Percentiles rank a stretch among this genome's conserved stretches.
phyloP scores from a whole-genome alignment of 192 early-diverging fungal genomes.

The Radiomyces spectabilis region DNA sequence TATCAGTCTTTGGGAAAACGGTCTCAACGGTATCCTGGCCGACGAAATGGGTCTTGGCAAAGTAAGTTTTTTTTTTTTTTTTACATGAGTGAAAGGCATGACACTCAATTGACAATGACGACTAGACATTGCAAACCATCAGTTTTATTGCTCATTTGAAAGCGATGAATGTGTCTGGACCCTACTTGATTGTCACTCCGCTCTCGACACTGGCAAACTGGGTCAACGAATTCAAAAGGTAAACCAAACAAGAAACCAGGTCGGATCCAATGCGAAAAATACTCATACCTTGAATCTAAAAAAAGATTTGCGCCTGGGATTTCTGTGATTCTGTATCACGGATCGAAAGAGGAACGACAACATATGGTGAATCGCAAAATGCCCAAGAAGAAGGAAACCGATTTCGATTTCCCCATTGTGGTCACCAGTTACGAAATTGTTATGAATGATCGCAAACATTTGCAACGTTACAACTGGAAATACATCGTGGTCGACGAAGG shows the following conservation, averaged over 20 bases:
- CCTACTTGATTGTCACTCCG: conserved; percentile 85
- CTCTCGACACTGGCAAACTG: conserved; percentile 89
- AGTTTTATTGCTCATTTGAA: conserved; percentile 78
- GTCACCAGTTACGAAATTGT: conserved; percentile 88
- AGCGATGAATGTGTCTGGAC: conserved; percentile 74
- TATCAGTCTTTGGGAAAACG: conserved; percentile 90
- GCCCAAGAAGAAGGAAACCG: conserved; percentile 43
- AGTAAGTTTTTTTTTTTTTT: conserved; percentile 17
- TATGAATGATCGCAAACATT: conserved; percentile 69
- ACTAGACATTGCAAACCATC: conserved; percentile 94
- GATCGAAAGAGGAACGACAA: conserved; percentile 59
- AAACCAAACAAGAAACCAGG: neutral
- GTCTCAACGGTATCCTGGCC: conserved; percentile 91
- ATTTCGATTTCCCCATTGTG: conserved; percentile 66
- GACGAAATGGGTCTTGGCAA: conserved; percentile 96
- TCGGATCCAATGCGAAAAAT: too few species aligned
- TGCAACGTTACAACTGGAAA: conserved; percentile 66
- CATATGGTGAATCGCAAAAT: conserved; percentile 61
- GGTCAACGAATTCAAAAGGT: conserved; percentile 84
- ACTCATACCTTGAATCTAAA: too few species aligned
- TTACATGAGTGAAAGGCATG: too few species aligned
- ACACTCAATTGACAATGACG: too few species aligned
- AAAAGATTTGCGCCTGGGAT: conserved; percentile 75
- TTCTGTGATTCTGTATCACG: conserved; percentile 83
- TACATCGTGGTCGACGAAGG: conserved; percentile 96